Conservation (phyloP, 2,329 filamentous ascomycete genomes). For the Cylindrodendrum hubeiense region DNA sequence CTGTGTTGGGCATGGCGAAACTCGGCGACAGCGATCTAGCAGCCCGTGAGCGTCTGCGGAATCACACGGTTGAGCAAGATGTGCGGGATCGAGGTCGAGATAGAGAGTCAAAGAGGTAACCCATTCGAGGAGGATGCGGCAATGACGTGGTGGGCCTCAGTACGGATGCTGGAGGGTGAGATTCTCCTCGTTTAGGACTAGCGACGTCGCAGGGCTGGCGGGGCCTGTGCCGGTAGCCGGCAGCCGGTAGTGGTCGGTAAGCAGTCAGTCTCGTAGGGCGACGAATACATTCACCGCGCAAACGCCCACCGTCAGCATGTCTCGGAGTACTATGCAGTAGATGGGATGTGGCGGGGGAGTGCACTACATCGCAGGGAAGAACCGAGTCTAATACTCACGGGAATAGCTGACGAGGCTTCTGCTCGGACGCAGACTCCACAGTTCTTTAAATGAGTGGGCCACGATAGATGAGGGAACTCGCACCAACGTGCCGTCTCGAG, state of each 20-base stretch:
- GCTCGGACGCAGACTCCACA: too few relatives aligned
- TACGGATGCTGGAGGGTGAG: not conserved
- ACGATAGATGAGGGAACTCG: too few relatives aligned
- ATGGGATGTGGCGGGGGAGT: too few relatives aligned
- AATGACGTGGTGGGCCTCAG: slow-evolving; percentile 25
- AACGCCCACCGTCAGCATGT: too few relatives aligned
- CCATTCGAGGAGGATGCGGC: slow-evolving; percentile 39
- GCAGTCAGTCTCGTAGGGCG: not conserved
- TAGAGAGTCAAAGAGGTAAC: slow-evolving; percentile 41
- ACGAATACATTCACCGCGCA: too few relatives aligned
- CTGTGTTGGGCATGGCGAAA: slow-evolving; percentile 54
- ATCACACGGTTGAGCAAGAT: not conserved
- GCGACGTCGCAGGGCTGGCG: slow-evolving; percentile 32
- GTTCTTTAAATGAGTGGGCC: too few relatives aligned
- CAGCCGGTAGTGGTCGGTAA: too few relatives aligned
- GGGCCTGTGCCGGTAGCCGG: slow-evolving; percentile 16
- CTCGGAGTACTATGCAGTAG: too few relatives aligned
- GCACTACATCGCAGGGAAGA: too few relatives aligned
- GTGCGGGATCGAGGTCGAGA: slow-evolving; percentile 17
- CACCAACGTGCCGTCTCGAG: too few relatives aligned
- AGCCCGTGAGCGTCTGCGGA: not conserved
- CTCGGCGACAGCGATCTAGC: not conserved
- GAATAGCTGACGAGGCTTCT: too few relatives aligned
- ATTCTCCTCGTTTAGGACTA: slow-evolving; percentile 31
- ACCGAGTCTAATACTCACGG: too few relatives aligned